Evolutionary conservation across 495 filamentous ascomycete species (phyloP), one percentile per base, ranked within the genome.

Genomic region (Parathielavia appendiculata): DNA sequence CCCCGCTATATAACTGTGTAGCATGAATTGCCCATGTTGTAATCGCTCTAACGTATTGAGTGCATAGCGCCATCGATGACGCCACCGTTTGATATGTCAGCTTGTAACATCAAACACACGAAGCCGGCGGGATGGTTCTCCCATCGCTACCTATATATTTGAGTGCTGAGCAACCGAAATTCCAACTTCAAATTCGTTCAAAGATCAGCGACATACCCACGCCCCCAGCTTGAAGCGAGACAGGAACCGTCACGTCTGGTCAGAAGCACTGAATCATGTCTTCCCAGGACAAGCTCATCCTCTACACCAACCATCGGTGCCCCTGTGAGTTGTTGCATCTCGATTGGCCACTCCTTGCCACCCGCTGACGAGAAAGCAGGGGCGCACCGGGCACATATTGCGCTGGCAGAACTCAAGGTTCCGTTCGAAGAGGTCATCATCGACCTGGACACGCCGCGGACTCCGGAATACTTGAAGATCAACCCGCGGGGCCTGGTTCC

Each of bases 401-500:
- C 82, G 9, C 81, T 95, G 26, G 77, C 80, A 23, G 89, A 91
- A 67, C 80, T 91, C 13, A 79, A 81, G 30, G 66, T 95, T 19
- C 80, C 85, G 1, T 93, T 83, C 61, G 84, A 92, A 60, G 87
- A 92, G 63, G 87, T 91, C 63, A 84, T 83, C 53, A 91, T 96
- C 67, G 86, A 91, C 67, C 78, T 96, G 46, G 64, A 70, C 61
- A 79, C 64, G 5, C 91, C 91, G 0, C 85, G 90, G 11, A 88
- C 89, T 50, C 76, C 82, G n/a, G 91, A 89, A 80, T 95, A 95
- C 70, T 81, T 95, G 5, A 77, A 88, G 49, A 75, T 96, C 68
- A 96, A 95, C 74, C 91, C 89, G 66, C 84, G 89, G 46, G 91
- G 91, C 30, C 80, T 91, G 16, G 90, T 96, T 40, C 91, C 91